Evolutionary conservation across 129 eudicot genomes (phyloP).

Genomic region (Scalesia atractyloides): DNA sequence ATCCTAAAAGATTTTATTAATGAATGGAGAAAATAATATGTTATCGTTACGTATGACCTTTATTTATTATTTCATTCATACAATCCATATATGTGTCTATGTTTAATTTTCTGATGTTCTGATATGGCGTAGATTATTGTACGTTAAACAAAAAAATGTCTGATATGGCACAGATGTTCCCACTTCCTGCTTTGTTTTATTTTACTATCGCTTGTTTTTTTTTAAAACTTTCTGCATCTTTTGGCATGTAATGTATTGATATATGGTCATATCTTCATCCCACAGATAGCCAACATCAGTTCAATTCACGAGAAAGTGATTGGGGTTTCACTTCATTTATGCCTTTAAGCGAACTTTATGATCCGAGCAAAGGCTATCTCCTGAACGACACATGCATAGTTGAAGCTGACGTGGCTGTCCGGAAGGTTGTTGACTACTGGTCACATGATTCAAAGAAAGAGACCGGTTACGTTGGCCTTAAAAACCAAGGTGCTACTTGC

Average conservation of each 20-base stretch:
- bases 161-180: neutral
- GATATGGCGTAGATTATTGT: neutral
- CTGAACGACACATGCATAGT: constrained; percentile 74
- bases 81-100: neutral
- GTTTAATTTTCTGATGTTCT: neutral
- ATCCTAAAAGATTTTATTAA: neutral
- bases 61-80: neutral
- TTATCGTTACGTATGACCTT: neutral
- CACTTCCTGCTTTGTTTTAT: neutral
- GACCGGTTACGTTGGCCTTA: constrained; percentile 92
- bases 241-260: constrained; percentile 24
- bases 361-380: constrained; percentile 77
- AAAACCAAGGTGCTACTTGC: constrained; percentile 97
- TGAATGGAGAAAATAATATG: neutral
- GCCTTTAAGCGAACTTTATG: constrained; percentile 85
- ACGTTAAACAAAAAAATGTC: neutral
- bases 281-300: constrained; percentile 88
- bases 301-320: constrained; percentile 86
- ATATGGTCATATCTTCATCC: constrained; percentile 23
- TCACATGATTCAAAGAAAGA: constrained; percentile 88
- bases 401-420: constrained; percentile 93
- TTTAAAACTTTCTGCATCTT: neutral
- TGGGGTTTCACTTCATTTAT: constrained; percentile 96
- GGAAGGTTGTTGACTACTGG: constrained; percentile 80
- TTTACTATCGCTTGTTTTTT: neutral